Percentiles rank a stretch among this genome's conserved stretches.
These are phyloP conservation scores for Sporothrix variecibatus DNA, from an alignment of 2,329 filamentous ascomycete genomes.

Conservation along the genomic window DNA sequence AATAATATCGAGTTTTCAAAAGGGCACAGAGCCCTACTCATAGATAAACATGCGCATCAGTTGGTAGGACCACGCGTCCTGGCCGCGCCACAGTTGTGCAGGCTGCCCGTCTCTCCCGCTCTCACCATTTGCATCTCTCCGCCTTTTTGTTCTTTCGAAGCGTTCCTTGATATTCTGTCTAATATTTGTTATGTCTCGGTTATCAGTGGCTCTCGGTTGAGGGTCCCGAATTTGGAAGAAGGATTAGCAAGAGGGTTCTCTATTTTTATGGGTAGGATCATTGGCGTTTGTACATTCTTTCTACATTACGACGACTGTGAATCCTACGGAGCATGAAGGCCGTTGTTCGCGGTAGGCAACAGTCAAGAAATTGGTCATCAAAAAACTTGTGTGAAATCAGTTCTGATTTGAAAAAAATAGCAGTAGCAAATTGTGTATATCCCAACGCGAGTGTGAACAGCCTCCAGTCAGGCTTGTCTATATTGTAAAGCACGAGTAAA, in stretches of 20 bases:
- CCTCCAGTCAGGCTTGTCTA: constrained; percentile 12
- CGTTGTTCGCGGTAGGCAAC: not conserved
- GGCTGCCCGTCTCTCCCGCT: not conserved
- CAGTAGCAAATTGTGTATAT: not conserved
- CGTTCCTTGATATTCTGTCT: not conserved
- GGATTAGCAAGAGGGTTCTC: not conserved
- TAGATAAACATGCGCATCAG: not conserved
- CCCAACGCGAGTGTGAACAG: not conserved
- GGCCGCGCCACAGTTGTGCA: not conserved
- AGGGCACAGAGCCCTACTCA: not conserved
- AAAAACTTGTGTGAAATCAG: not conserved
- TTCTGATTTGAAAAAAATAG: not conserved
- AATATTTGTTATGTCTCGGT: not conserved
- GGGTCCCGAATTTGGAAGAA: not conserved
- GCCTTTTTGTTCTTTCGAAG: not conserved
- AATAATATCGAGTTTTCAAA: not conserved
- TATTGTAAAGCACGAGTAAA: not conserved
- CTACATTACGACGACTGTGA: not conserved
- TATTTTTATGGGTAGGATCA: not conserved
- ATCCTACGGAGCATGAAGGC: not conserved
- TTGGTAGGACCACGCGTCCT: not conserved
- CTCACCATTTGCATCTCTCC: not conserved
- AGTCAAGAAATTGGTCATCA: not conserved
- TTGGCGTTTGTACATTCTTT: not conserved
- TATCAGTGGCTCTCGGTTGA: not conserved